Percentiles rank a stretch among this genome's conserved stretches.
These are phyloP conservation scores for Candida dubliniensis DNA, from an alignment of 1,139 yeast genomes.

Conservation along the genomic window DNA sequence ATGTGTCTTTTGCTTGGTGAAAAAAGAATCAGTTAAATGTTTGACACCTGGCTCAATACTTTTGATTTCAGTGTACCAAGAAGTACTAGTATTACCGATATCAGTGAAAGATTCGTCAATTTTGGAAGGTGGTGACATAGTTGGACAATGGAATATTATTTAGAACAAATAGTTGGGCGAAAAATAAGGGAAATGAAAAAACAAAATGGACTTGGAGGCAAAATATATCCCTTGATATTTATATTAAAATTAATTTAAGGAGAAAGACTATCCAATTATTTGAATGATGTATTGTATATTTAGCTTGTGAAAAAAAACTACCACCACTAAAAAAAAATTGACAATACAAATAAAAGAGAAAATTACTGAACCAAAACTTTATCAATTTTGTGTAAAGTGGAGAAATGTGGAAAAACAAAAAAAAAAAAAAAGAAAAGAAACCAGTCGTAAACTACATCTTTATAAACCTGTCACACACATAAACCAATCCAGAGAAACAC, in stretches of 20 bases:
- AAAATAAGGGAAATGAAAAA: neutral
- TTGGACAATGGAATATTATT: neutral
- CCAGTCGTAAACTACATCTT: neutral
- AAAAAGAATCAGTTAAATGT: constrained; percentile 44
- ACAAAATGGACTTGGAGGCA: neutral
- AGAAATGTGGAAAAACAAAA: neutral
- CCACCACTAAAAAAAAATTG: neutral
- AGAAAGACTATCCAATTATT: too few relatives aligned
- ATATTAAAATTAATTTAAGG: too few relatives aligned
- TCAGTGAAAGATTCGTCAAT: constrained; percentile 14
- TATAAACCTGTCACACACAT: too few relatives aligned
- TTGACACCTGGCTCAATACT: constrained; percentile 52
- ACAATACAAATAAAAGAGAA: neutral
- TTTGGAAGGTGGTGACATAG: constrained; percentile 9
- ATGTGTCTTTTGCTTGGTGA: constrained; percentile 47
- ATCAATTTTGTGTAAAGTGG: too few relatives aligned
- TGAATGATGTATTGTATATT: neutral
- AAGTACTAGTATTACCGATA: constrained; percentile 4
- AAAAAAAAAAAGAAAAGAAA: neutral
- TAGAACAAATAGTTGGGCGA: neutral
- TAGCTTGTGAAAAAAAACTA: constrained; percentile 2
- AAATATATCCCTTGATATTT: neutral
- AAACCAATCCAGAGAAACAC: too few relatives aligned
- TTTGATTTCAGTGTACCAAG: constrained; percentile 46
- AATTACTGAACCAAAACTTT: too few relatives aligned